Percentiles rank a stretch among this genome's conserved stretches.
Conservation (phyloP, 2,329 filamentous ascomycete genomes). For the Aspergillus hortae region DNA sequence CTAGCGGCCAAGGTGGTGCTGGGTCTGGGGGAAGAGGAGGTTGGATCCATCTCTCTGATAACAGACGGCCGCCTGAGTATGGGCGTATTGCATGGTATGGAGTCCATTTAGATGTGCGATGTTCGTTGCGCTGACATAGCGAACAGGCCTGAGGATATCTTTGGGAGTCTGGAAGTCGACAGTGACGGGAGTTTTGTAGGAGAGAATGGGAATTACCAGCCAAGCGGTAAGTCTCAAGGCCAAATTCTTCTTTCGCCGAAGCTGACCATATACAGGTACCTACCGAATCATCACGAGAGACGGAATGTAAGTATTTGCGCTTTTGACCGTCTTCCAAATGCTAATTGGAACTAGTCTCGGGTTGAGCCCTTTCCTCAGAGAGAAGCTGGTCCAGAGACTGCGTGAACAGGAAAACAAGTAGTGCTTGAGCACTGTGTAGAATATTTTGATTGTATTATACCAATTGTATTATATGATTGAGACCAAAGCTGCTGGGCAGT, state of each 20-base stretch:
- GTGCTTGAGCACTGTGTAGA: constrained; percentile 10
- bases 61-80: constrained; percentile 58
- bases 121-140: constrained; percentile 9
- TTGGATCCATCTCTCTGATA: constrained; percentile 62
- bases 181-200: constrained; percentile 55
- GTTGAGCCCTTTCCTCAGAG: constrained; percentile 47
- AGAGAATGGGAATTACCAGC: constrained; percentile 56
- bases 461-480: neutral
- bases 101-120: neutral
- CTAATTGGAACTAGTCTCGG: constrained; percentile 39
- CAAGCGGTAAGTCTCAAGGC: constrained; percentile 44
- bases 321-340: neutral
- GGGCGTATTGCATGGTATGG: constrained; percentile 57
- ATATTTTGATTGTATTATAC: constrained; percentile 8
- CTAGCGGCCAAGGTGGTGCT: constrained; percentile 56
- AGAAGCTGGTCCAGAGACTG: constrained; percentile 48
- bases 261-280: constrained; percentile 39
- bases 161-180: constrained; percentile 63
- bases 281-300: constrained; percentile 59
- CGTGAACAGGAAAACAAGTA: constrained; percentile 30
- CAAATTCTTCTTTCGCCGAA: no score
- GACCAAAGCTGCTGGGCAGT: constrained; percentile 18
- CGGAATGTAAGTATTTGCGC: constrained; percentile 49
- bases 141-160: constrained; percentile 59
- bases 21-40: constrained; percentile 58